Evolutionary conservation across 306 rosid species (phyloP), one percentile per base, ranked within the genome.

Genomic region (Rosa multiflora): DNA sequence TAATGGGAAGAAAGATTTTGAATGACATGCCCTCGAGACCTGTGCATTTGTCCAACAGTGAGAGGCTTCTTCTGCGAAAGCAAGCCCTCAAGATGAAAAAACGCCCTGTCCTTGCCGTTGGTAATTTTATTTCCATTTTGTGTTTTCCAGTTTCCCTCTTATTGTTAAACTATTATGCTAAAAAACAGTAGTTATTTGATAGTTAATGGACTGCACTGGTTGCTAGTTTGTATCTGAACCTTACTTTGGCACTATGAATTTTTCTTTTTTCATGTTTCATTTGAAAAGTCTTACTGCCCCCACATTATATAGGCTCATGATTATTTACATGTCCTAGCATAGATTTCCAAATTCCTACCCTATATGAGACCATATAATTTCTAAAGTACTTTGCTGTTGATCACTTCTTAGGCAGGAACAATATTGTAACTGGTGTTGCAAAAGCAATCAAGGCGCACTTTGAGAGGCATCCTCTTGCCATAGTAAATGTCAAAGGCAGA

Each of bases 401-500:
- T 69, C 74, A 56, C 82, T 72, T 32, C 79, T 80, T 76, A 92
- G 98, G 98, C 72, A 87, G 86, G 85, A 90, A 90, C 90, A 94
- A 94, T 80, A 78, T 77, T 59, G 84, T 94, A 74, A 83, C 88
- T 61, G 98, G 97, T 63, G 78, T 94, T 29, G 97, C 94, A 15
- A 91, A 90, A 82, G 70, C 91, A 81, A 89, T 94, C 81, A 94
- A 83, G 76, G 53, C 61, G 10, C 97, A 90, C 85, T 92, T 95
- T 77, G 62, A 72, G 82, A 92, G 82, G 86, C 86, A 87, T 70
- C 91, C 97, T 84, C 90, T 92, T 81, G 97, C 93, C 77, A 92
- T 92, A 37, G 96, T 91, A 52, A 92, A 90, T 73, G 88, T 95
- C 78, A 93, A 88, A 79, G 94, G 94, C 82, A 86, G 95, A 92